Evolutionary conservation across 805 yeast genomes (phyloP), one percentile per base, ranked within the genome.

Genomic region (Lipomyces yamadae): DNA sequence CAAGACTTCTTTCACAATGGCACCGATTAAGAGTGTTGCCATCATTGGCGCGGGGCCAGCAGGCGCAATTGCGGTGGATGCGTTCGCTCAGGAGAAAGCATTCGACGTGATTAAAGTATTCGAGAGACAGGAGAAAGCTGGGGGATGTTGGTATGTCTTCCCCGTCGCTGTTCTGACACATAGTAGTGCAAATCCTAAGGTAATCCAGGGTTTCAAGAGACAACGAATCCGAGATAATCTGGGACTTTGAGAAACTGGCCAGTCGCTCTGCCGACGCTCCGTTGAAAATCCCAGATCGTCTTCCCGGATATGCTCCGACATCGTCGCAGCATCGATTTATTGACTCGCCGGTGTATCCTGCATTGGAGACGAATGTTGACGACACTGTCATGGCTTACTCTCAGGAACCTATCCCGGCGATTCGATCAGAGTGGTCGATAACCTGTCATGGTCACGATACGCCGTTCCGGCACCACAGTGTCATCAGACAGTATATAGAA

Each of bases 381-480:
- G 48, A 42, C 48, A 15, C 48, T 42, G 48, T 42, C 48, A 42
- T 42, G 48, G 48, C 48, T 42, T 42, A 42, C 48, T 42, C 48
- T 42, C 48, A 42, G 48, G 48, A 42, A 42, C 48, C 48, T 18
- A 42, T 42, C 48, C 48, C 48, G 48, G 7, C 48, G 48, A 42
- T 42, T 42, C 48, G 48, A 42, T 42, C 48, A n/a, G 48, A 42
- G 48, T 42, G 48, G 48, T 42, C 48, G 48, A 42, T 42, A n/a
- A 18, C 48, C n/a, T 18, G 48, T 42, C 48, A 42, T n/a, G 48
- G 48, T 42, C 48, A 42, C 48, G 48, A 42, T 42, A 42, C 48
- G 48, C 48, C 48, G 48, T 42, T 42, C 48, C 48, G 48, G 48
- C 48, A 42, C 48, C 48, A 42, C 48, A 42, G 48, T 42, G 48